phyloP scores from a whole-genome alignment of 352 stramenopile species.

The Thalassiosira livingstoniorum region DNA sequence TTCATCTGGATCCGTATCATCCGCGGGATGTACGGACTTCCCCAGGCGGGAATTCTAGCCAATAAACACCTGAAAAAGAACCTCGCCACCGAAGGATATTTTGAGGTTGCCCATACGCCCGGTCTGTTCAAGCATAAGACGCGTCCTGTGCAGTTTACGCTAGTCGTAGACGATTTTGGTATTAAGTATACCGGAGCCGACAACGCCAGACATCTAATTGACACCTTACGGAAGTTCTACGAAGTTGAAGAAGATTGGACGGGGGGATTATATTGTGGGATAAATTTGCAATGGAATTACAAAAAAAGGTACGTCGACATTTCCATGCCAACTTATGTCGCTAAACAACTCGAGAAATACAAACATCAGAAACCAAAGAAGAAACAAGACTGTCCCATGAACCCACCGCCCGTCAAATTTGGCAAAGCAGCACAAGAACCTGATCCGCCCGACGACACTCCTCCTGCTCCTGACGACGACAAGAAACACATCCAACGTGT shows the following conservation, averaged over 20 bases:
- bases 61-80: slow-evolving; percentile 26
- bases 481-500: slow-evolving; percentile 36
- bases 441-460: background rate
- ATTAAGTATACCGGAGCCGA: slow-evolving; percentile 44
- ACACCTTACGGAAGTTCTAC: slow-evolving; percentile 11
- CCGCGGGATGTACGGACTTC: slow-evolving; percentile 40
- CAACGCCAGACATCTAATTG: slow-evolving; percentile 44
- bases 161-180: slow-evolving; percentile 64
- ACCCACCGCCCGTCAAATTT: background rate
- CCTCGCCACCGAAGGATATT: slow-evolving; percentile 19
- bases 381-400: slow-evolving; percentile 27
- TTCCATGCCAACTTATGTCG: slow-evolving; percentile 40
- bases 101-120: slow-evolving; percentile 22
- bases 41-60: slow-evolving; percentile 27
- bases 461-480: slow-evolving; percentile 15
- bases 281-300: slow-evolving; percentile 40
- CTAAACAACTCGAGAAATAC: slow-evolving; percentile 30
- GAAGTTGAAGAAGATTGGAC: slow-evolving; percentile 25
- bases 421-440: slow-evolving; percentile 8
- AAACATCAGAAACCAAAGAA: slow-evolving; percentile 11
- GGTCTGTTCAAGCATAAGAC: slow-evolving; percentile 51
- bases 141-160: slow-evolving; percentile 28
- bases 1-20: slow-evolving; percentile 38
- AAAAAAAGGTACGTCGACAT: slow-evolving; percentile 12
- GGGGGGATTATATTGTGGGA: slow-evolving; percentile 1